Base-by-base conservation (phyloP, 140 eudicot genomes). In the Ambrosia hybrid region DNA sequence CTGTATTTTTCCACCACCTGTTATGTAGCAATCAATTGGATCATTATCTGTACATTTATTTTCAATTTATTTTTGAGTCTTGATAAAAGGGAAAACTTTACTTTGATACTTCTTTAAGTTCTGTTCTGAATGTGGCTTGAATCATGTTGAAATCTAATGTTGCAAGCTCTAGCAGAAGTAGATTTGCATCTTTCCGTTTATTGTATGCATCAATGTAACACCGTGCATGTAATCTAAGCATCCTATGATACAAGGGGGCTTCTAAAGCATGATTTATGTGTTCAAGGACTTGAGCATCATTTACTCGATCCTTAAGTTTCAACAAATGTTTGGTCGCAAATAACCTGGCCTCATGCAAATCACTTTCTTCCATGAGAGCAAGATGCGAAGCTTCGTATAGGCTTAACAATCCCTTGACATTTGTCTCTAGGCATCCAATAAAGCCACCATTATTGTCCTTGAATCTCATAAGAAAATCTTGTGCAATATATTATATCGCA, bases 1-100 rank as follows among this genome's bases (percentile, higher is more conserved):
- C 80, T 34, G 55, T 55, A 53, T n/a, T 2, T 39, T 55, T 46
- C 80, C 77, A 80, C 84, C 84, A 80, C 49, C 80, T 80, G 41
- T 62, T 34, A 2, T 33, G n/a, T 14, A 14, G 8, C 8, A 17
- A 17, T 55, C 9, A n/a, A 15, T 55, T 17, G 17, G 26, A 53
- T 13, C 17, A 53, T 14, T 53, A 53, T 57, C 62, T 57, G 9
- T 57, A 3, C 2, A 57, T 57, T 3, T 57, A 7, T 26, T n/a
- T 9, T 41, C 14, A 15, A 38, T 55, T 68, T 12, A 7, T 14
- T 15, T 16, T 13, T 39, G 21, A 12, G 39, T 15, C 37, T 8
- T 36, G 15, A 69, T 51, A 39, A 21, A 58, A 56, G 53, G 9
- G 2, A 9, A 13, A 10, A 5, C 9, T 55, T 5, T 67, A 73